Conservation (phyloP, 2,329 filamentous ascomycete genomes). For the Mycosphaerelloides madeirae region DNA sequence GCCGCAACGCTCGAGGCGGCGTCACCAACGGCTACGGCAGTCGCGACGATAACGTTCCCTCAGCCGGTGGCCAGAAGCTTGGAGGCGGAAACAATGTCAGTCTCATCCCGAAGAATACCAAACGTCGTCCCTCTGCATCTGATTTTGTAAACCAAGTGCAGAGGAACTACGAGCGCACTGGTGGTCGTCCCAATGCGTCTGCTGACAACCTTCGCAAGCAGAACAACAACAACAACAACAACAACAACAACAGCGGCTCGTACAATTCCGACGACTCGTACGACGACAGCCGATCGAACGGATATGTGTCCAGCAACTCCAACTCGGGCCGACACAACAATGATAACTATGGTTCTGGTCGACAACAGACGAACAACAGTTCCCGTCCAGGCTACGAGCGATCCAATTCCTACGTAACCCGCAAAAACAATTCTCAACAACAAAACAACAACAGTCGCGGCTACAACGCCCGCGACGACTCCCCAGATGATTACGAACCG, state of each 20-base stretch:
- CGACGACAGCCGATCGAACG: no score
- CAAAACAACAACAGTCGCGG: neutral
- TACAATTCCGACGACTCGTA: no score
- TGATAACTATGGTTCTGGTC: neutral
- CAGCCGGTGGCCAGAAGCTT: neutral
- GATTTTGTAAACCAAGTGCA: conserved; percentile 10
- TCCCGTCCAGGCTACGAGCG: no score
- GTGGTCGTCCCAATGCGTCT: neutral
- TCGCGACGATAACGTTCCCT: neutral
- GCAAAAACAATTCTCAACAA: no score
- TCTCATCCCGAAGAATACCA: neutral
- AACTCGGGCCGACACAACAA: neutral
- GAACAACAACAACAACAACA: no score
- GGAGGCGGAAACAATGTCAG: conserved; percentile 1
- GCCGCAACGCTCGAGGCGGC: conserved; percentile 4
- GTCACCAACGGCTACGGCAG: conserved; percentile 3
- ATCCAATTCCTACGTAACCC: no score
- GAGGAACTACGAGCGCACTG: conserved; percentile 2
- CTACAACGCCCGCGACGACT: conserved; percentile 1
- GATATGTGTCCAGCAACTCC: no score
- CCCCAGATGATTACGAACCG: neutral
- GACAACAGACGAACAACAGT: neutral
- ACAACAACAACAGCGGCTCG: no score
- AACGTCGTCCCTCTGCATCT: conserved; percentile 3
- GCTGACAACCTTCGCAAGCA: no score